Conservation (phyloP, 2,329 filamentous ascomycete genomes). For the Aspergillus sp. region DNA sequence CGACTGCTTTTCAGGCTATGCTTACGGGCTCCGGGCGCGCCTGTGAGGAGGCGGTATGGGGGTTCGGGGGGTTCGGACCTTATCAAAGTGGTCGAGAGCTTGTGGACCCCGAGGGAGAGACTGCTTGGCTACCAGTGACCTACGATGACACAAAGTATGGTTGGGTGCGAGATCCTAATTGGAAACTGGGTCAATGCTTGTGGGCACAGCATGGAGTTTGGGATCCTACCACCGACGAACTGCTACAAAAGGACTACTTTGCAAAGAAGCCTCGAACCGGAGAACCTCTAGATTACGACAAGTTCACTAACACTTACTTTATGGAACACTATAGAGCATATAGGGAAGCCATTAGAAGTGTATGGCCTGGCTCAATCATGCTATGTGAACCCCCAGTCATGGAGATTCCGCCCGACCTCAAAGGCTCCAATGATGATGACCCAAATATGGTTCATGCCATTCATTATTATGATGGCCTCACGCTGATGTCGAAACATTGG, state of each 20-base stretch:
- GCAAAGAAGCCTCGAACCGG: conserved; percentile 73
- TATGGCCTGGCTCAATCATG: conserved; percentile 81
- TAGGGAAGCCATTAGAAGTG: conserved; percentile 68
- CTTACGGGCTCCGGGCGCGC: conserved; percentile 87
- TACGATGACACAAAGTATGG: conserved; percentile 87
- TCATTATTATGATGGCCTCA: conserved; percentile 96
- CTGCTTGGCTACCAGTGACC: conserved; percentile 77
- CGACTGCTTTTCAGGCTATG: conserved; percentile 92
- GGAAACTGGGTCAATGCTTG: conserved; percentile 91
- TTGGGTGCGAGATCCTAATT: conserved; percentile 82
- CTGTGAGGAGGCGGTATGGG: conserved; percentile 87
- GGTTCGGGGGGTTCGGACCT: conserved; percentile 88
- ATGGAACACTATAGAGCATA: conserved; percentile 81
- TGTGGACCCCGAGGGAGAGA: conserved; percentile 83
- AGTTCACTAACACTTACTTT: conserved; percentile 89
- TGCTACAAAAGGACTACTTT: conserved; percentile 87
- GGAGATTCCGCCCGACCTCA: conserved; percentile 85
- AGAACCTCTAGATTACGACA: conserved; percentile 72
- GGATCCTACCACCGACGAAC: conserved; percentile 74
- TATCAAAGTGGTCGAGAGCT: conserved; percentile 82
- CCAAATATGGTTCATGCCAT: conserved; percentile 87
- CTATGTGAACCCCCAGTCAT: conserved; percentile 89
- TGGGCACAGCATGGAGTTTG: conserved; percentile 98
- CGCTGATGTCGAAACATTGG: conserved; percentile 97
- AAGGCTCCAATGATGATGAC: conserved; percentile 85